A percentile compares a stretch with the other conserved stretches of the same genome.
Conservation (phyloP, 2,329 filamentous ascomycete species). For the Keithomyces neogunnii region DNA sequence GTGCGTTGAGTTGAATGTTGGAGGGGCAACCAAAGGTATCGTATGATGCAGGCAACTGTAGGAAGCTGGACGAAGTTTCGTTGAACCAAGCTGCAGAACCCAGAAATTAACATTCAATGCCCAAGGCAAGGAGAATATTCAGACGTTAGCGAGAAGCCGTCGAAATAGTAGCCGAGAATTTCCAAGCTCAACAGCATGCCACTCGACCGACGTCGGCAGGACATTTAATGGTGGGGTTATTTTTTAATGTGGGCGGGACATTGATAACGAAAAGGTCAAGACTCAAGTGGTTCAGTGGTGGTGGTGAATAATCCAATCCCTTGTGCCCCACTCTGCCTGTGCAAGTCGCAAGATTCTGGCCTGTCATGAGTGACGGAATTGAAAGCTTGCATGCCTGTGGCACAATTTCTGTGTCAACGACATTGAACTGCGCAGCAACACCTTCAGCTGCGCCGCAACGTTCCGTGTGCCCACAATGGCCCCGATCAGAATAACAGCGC, state of each 20-base stretch:
- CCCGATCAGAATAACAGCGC: conserved; percentile 35
- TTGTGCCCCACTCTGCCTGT: too few species aligned
- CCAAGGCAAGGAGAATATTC: not conserved
- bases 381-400: not conserved
- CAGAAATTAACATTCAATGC: not conserved
- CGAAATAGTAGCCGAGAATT: not conserved
- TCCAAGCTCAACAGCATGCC: not conserved
- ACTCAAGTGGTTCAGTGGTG: too few species aligned
- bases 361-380: too few species aligned
- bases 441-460: conserved; percentile 4
- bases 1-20: not conserved
- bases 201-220: not conserved
- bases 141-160: not conserved
- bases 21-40: not conserved
- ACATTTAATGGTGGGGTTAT: not conserved
- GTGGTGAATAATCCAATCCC: too few species aligned
- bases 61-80: not conserved
- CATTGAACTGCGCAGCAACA: not conserved
- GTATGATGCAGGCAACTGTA: not conserved
- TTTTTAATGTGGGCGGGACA: not conserved
- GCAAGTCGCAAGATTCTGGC: too few species aligned
- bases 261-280: not conserved
- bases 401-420: not conserved
- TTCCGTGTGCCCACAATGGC: conserved; percentile 31
- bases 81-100: not conserved